Evolutionary conservation across 1,284 basidiomycete species (phyloP), one percentile per base, ranked within the genome.

Genomic region (Trichosporon faecale): DNA sequence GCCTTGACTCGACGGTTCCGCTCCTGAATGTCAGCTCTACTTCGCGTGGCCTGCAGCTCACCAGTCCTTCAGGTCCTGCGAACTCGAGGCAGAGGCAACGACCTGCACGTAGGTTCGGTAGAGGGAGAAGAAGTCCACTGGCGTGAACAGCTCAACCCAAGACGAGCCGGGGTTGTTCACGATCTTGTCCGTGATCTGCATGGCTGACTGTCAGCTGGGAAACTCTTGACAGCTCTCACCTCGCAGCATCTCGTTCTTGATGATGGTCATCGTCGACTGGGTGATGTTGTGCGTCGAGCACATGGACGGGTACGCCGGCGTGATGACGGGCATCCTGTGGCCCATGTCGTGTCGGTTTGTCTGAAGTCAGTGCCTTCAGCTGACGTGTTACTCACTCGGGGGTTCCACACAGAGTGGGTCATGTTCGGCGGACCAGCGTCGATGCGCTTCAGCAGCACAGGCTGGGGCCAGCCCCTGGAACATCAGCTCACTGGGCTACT

Each of bases 311-410:
- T 98, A 99, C 25, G 97, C 95, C 4, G 97, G 97, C 0, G 97
- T 99, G 78, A 99, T 99, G 80, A 99, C 98, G n/a, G 97, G 97
- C 97, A 99, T 99, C 72, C 94, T 89, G 85, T 99, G 97, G 40
- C 91, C 88, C 72, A 93, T 88, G 84, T 99, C 97, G 72, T 90
- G 88, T 1, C 95, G 93, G 83, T 98, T 98, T 66, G 98, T 85
- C 92, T 95, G 75, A 25, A 11, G 65, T 67, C 60, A 66, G 65
- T 29, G 9, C 7, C 21, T 3, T 21, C 5, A 16, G 11, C n/a
- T 12, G 35, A 37, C 7, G 55, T 25, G 5, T 16, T n/a, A 65
- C 84, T 27, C 77, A 92, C 93, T 85, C 92, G 94, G 0, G 97
- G 97, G 83, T 99, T 99, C 97, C 97, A 99, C 4, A 99, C 95